Evolutionary conservation across 345 rosid genomes (phyloP).

Genomic region (Stellera chamaejasme): DNA sequence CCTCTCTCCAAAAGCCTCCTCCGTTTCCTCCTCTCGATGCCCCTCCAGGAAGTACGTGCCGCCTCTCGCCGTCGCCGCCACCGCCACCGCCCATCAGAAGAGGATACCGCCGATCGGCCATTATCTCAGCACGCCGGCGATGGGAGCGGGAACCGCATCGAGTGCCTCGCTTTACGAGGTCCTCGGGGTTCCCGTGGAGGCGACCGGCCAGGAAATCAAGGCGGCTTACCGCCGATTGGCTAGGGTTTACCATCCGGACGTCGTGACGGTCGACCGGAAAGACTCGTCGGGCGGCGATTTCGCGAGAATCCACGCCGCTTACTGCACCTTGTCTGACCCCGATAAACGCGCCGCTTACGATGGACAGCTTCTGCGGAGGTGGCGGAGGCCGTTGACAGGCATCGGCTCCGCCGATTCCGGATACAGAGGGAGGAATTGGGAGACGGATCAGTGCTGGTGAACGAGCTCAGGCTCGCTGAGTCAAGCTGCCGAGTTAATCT

Average conservation of each 20-base stretch:
- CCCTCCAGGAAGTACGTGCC: slow-evolving; percentile 12
- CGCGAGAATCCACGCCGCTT: slow-evolving; percentile 75
- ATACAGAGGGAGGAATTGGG: slow-evolving; percentile 68
- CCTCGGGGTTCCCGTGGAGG: slow-evolving; percentile 51
- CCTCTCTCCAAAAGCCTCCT: slow-evolving; percentile 13
- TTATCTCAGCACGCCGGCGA: slow-evolving; percentile 21
- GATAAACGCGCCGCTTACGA: slow-evolving; percentile 78
- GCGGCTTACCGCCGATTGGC: slow-evolving; percentile 73
- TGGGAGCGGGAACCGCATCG: slow-evolving; percentile 3
- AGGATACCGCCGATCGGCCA: slow-evolving; percentile 4
- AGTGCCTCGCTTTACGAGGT: slow-evolving; percentile 53
- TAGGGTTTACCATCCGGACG: slow-evolving; percentile 76
- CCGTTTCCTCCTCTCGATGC: slow-evolving; percentile 14
- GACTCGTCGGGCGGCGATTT: slow-evolving; percentile 55
- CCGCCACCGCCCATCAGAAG: slow-evolving; percentile 14
- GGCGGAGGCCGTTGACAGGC: slow-evolving; percentile 46
- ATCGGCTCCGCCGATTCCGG: slow-evolving; percentile 28
- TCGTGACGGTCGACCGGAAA: slow-evolving; percentile 33
- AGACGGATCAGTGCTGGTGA: slow-evolving; percentile 97
- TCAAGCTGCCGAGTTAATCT: neutral
- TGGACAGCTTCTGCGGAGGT: slow-evolving; percentile 28
- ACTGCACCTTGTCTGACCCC: slow-evolving; percentile 80
- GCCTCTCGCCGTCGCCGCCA: slow-evolving; percentile 10
- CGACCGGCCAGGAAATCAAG: slow-evolving; percentile 69
- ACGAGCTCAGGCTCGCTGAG: slow-evolving; percentile 21